phyloP scores from a whole-genome alignment of 148 eudicot species.

The Rhododendron vialii region DNA sequence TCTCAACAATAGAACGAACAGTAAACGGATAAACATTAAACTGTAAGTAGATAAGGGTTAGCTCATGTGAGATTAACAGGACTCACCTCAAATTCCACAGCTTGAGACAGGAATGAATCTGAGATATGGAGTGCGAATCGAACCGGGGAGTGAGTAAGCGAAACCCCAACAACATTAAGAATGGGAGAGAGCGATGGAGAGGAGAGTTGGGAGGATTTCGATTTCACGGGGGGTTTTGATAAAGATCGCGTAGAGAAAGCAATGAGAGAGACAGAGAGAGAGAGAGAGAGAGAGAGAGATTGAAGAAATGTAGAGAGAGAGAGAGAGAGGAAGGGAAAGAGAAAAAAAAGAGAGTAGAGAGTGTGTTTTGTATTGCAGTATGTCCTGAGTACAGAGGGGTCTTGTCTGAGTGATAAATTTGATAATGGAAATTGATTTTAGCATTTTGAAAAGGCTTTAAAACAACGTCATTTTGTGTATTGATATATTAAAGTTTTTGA shows the following conservation, averaged over 20 bases:
- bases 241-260: slow-evolving; percentile 12
- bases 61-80: background rate
- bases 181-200: background rate
- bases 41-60: background rate
- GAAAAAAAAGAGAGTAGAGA: background rate
- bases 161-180: slow-evolving; percentile 4
- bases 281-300: background rate
- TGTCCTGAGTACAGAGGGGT: background rate
- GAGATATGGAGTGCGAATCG: background rate
- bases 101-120: background rate
- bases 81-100: slow-evolving; percentile 16
- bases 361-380: background rate
- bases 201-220: background rate
- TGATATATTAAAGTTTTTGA: too few relatives aligned
- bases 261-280: background rate
- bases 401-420: slow-evolving; percentile 5
- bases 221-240: background rate
- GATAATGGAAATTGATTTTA: background rate
- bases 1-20: background rate
- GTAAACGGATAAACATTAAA: background rate
- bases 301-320: slow-evolving; percentile 1
- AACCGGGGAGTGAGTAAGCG: background rate
- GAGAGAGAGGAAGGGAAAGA: background rate
- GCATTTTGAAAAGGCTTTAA: too few relatives aligned
- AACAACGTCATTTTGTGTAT: too few relatives aligned